A percentile compares a stretch with the other conserved stretches of the same genome.
phyloP scores from a whole-genome alignment of 768 basidiomycete species.

The Naganishia vishniacii region DNA sequence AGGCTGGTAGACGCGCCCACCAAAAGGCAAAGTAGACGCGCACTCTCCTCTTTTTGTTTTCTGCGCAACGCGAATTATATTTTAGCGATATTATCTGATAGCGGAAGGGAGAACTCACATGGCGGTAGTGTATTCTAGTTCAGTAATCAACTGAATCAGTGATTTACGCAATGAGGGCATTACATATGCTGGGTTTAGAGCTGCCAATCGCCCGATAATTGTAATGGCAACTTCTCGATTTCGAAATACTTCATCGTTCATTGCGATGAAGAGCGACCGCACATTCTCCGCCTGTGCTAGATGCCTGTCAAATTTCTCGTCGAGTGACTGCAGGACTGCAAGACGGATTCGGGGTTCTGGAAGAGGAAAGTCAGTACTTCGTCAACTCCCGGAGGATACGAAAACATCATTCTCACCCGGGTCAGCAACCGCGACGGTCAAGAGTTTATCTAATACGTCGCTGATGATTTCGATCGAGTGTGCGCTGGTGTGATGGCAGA shows the following conservation, averaged over 20 bases:
- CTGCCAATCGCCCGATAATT: constrained; percentile 86
- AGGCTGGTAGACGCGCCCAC: constrained; percentile 86
- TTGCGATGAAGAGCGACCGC: constrained; percentile 89
- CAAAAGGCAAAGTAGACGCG: constrained; percentile 77
- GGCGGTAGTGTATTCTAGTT: constrained; percentile 90
- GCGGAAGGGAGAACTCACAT: constrained; percentile 54
- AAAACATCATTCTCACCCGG: constrained; percentile 59
- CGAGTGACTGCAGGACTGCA: constrained; percentile 76
- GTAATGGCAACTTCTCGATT: constrained; percentile 85
- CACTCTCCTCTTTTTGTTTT: constrained; percentile 70
- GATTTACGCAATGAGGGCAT: constrained; percentile 96
- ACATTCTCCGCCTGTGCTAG: constrained; percentile 97
- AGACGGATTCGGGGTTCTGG: constrained; percentile 74
- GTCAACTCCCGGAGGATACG: background rate
- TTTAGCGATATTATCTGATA: background rate
- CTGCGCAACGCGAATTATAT: constrained; percentile 27
- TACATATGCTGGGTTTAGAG: constrained; percentile 95
- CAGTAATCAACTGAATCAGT: constrained; percentile 89
- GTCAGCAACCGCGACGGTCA: constrained; percentile 93
- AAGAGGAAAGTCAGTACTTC: background rate
- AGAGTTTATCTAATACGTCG: constrained; percentile 92
- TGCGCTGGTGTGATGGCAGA: constrained; percentile 89
- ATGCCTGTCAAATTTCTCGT: constrained; percentile 92
- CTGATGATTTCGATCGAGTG: constrained; percentile 95
- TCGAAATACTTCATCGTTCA: constrained; percentile 93